Evolutionary conservation across 495 filamentous ascomycete species (phyloP).

Genomic region (Penicillium fimorum): DNA sequence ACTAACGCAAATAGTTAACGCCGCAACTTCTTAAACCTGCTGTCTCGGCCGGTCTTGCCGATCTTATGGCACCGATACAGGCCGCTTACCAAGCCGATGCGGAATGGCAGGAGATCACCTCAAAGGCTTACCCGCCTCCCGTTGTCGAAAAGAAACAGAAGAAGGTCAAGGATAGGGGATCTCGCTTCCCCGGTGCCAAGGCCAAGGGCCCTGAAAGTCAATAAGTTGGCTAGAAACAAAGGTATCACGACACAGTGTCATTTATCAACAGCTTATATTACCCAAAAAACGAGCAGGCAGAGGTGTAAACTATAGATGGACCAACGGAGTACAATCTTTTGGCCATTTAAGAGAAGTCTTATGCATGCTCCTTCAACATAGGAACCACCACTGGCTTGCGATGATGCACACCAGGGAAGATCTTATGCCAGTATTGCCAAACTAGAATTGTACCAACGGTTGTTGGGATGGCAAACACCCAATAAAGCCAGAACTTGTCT

Average conservation of each 20-base stretch:
- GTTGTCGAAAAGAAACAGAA: constrained; percentile 6
- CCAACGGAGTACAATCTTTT: too few species aligned
- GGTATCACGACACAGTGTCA: too few species aligned
- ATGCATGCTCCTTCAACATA: too few species aligned
- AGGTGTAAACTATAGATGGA: too few species aligned
- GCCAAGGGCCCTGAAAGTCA: too few species aligned
- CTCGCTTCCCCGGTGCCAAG: constrained; percentile 6
- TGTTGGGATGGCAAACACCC: constrained; percentile 32
- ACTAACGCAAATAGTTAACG: constrained; percentile 53
- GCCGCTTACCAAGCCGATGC: constrained; percentile 57
- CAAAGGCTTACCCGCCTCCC: constrained; percentile 4
- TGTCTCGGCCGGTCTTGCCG: constrained; percentile 60
- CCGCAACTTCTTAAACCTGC: constrained; percentile 77
- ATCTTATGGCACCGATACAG: constrained; percentile 70
- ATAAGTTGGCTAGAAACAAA: too few species aligned
- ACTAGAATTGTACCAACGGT: constrained; percentile 24
- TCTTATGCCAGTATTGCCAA: constrained; percentile 27
- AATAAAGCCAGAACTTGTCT: constrained; percentile 39
- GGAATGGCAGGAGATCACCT: constrained; percentile 67
- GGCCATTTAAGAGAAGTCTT: not conserved
- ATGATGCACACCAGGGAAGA: too few species aligned
- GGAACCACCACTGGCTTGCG: too few species aligned
- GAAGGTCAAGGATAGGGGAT: constrained; percentile 3
- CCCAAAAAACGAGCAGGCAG: too few species aligned
- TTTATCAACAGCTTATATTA: too few species aligned